Evolutionary conservation across 345 rosid species (phyloP), one percentile per base, ranked within the genome.

Genomic region (Geranium rotundifolium): DNA sequence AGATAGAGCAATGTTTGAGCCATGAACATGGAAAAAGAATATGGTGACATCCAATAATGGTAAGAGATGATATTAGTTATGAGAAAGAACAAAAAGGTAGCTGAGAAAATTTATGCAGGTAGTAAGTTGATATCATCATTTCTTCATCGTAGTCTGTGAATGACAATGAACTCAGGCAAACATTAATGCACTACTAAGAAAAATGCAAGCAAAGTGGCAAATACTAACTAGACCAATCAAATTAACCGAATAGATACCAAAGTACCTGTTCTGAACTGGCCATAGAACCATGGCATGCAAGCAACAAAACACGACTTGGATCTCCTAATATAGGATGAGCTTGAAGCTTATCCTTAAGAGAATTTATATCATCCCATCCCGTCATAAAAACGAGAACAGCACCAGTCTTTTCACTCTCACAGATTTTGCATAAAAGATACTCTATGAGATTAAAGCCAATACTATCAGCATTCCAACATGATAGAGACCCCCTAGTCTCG

Each of bases 241-340:
- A 56, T 39, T n/a, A 29, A 19, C 17, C 54, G 17, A 8, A 23
- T 56, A 61, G 19, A 55, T 1, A 16, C 23, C 20, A 60, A 19
- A 34, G 52, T 54, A 91, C 98, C 96, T 91, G 98, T 81, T 91
- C 98, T 63, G 89, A 74, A 76, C 86, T 91, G 67, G 90, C 88
- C 98, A 91, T 89, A 71, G 96, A 87, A 73, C 98, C 95, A 82
- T 91, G 98, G 78, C 98, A 91, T 19, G 90, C 79, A 68, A 86
- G 95, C 76, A 91, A 75, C 73, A 84, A 70, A 76, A 84, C 92
- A 63, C 69, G 76, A 64, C 67, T 66, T 27, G 95, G 82, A 80
- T 91, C 82, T 64, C 98, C 95, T 50, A 91, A 69, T 63, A 81
- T 57, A 55, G 82, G 82, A 79, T 91, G 83, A 67, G 79, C 71